Percentiles rank a stretch among this genome's conserved stretches.
Conservation (phyloP, 768 basidiomycete species). For the Podaxis mareebaensis region DNA sequence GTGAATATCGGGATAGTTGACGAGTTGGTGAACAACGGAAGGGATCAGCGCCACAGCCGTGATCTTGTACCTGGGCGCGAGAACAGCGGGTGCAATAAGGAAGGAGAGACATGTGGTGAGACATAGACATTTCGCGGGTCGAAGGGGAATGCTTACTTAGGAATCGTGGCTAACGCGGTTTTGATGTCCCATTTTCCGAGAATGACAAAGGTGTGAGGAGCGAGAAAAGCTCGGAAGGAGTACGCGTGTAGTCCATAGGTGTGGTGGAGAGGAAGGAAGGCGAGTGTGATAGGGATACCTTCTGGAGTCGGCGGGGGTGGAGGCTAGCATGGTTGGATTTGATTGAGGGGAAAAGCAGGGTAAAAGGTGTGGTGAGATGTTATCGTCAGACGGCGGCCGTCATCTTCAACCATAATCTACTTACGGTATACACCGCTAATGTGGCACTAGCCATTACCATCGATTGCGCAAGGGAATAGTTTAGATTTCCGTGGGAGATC, state of each 20-base stretch:
- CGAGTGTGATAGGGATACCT: constrained; percentile 49
- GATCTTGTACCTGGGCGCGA: constrained; percentile 49
- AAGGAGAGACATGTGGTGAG: background rate
- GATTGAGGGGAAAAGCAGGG: too few relatives aligned
- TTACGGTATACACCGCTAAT: constrained; percentile 39
- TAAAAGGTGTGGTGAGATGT: background rate
- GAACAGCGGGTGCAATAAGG: background rate
- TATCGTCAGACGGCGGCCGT: background rate
- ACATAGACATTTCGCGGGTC: background rate
- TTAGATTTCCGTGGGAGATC: constrained; percentile 69
- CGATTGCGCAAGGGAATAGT: constrained; percentile 42
- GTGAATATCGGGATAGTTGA: constrained; percentile 51
- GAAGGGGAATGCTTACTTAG: constrained; percentile 44
- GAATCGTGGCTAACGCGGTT: constrained; percentile 49
- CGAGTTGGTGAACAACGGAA: constrained; percentile 64
- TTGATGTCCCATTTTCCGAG: constrained; percentile 64
- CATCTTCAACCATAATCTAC: constrained; percentile 17
- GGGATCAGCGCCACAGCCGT: constrained; percentile 56
- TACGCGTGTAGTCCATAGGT: constrained; percentile 59
- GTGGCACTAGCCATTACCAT: constrained; percentile 30
- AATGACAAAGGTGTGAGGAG: constrained; percentile 50
- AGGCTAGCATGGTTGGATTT: constrained; percentile 29
- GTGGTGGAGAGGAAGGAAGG: constrained; percentile 70
- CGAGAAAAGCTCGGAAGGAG: constrained; percentile 47
- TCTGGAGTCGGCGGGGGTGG: constrained; percentile 40